Evolutionary conservation across 1,284 basidiomycete species (phyloP).

Genomic region (Austroboletus sp.): DNA sequence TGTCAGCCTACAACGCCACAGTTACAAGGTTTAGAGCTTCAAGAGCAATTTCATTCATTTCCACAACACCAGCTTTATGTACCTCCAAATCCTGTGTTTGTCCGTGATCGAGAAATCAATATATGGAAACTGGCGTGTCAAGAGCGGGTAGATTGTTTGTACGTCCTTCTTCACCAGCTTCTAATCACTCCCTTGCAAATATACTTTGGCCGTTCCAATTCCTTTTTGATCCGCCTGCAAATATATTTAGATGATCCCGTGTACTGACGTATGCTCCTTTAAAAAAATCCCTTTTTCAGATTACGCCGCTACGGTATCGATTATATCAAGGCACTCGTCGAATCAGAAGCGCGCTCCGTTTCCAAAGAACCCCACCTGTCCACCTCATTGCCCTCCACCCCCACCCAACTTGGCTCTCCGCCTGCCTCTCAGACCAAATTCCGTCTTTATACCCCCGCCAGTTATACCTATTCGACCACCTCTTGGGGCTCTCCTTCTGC

Average conservation of each 20-base stretch:
- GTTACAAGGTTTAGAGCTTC: constrained; percentile 21
- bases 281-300: constrained; percentile 7
- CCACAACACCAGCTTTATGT: constrained; percentile 24
- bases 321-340: constrained; percentile 31
- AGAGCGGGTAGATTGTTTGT: constrained; percentile 31
- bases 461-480: constrained; percentile 26
- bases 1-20: constrained; percentile 8
- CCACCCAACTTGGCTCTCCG: background rate
- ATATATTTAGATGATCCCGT: constrained; percentile 9
- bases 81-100: constrained; percentile 25
- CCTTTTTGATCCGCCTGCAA: constrained; percentile 14
- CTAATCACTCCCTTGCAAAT: constrained; percentile 1
- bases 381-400: background rate
- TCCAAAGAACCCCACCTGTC: too few relatives aligned
- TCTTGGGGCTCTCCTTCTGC: constrained; percentile 16
- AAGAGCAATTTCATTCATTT: constrained; percentile 25
- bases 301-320: constrained; percentile 30
- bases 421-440: constrained; percentile 20
- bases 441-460: constrained; percentile 29
- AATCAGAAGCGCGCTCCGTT: constrained; percentile 22
- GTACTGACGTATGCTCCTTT: background rate
- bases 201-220: background rate
- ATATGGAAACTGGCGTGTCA: constrained; percentile 33
- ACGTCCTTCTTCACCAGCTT: constrained; percentile 16
- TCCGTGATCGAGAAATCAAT: constrained; percentile 31